Evolutionary conservation across 2,329 filamentous ascomycete genomes (phyloP), one percentile per base, ranked within the genome.

Genomic region (Fusarium caatingaense): DNA sequence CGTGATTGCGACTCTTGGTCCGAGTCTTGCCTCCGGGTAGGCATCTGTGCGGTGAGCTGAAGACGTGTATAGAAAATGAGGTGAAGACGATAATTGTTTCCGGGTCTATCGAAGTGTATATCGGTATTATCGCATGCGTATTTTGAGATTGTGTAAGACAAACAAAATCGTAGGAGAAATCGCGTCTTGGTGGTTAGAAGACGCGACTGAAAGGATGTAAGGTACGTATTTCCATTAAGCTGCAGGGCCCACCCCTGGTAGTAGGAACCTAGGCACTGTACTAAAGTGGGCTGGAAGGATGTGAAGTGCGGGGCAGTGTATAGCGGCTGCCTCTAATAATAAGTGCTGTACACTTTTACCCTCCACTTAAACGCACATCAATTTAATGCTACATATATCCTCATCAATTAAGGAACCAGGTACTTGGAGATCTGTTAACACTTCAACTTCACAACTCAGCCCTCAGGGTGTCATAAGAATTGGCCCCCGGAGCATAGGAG

Each of bases 21-120:
- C 21, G 71, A 64, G 58, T 69, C 67, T 28, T 58, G 66, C 5
- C 61, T 56, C 44, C 71, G 76, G 13, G 68, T 73, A 34, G 78
- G 75, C 78, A 80, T 79, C 55, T 32, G 34, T 48, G 50, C 42
- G 27, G 44, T 23, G 15, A 23, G 27, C 8, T 13, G 23, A 23
- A 16, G n/a, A 40, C 6, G 18, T 20, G 32, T 25, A n/a, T n/a
- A 18, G 8, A 42, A 21, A 37, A 21, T 41, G 34, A 10, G 27
- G 21, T 42, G 18, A 42, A 41, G 15, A 27, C 9, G 8, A 53
- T 15, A 15, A 15, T n/a, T 16, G 18, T 21, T 25, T 42, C 12
- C 12, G 13, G 21, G 21, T 16, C 41, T 21, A 10, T 42, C 25
- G 34, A 25, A 20, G 23, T 21, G n/a, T 16, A n/a, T n/a, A 18